Evolutionary conservation across 768 basidiomycete genomes (phyloP).

Genomic region (Daedaleopsis sinensis): DNA sequence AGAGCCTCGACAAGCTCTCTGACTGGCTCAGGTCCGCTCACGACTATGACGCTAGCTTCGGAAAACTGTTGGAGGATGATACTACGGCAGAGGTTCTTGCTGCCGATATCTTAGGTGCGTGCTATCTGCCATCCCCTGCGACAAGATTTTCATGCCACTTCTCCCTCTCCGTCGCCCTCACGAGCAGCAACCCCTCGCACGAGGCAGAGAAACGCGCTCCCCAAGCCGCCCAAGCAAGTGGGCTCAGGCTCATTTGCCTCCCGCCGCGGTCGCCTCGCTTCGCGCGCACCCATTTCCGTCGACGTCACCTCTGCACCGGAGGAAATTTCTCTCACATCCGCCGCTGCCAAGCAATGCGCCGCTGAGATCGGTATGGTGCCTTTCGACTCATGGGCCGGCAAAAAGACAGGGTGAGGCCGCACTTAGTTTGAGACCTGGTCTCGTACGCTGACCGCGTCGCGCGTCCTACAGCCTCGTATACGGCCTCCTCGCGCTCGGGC

Average conservation of each 20-base stretch:
- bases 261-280: conserved; percentile 12
- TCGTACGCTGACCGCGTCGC: background rate
- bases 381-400: conserved; percentile 24
- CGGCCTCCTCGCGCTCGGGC: conserved; percentile 24
- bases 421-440: background rate
- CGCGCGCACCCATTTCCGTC: conserved; percentile 15
- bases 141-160: background rate
- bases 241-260: conserved; percentile 18
- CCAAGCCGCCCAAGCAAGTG: conserved; percentile 10
- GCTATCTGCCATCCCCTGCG: no score
- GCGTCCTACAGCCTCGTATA: conserved; percentile 20
- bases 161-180: background rate
- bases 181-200: conserved; percentile 15
- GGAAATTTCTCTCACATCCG: conserved; percentile 16
- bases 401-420: conserved; percentile 23
- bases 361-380: conserved; percentile 27
- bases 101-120: conserved; percentile 29
- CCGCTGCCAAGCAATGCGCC: conserved; percentile 15
- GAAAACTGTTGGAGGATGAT: conserved; percentile 35
- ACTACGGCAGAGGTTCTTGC: conserved; percentile 33
- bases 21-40: conserved; percentile 38
- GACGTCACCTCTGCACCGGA: conserved; percentile 18
- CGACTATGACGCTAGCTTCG: conserved; percentile 34
- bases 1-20: conserved; percentile 33
- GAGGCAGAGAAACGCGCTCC: conserved; percentile 9